Base-by-base conservation (phyloP, 169 alveolate species). In the Miamiensis avidus region DNA sequence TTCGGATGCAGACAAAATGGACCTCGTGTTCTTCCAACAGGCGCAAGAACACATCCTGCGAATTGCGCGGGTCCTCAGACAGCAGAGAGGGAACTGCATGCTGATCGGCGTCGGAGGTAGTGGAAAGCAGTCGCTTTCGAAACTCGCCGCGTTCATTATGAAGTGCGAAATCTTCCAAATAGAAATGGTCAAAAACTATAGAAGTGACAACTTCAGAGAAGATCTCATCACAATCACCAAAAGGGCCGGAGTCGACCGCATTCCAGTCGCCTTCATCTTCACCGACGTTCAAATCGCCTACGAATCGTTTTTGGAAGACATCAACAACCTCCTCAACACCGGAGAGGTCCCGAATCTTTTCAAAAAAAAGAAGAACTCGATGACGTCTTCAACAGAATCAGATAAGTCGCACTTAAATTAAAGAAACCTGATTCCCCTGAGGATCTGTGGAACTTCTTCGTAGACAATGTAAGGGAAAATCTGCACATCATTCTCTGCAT, bases 341-440 rank as follows among this genome's bases (percentile, higher is more conserved):
- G 99, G 99, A 33, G 98, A 97, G 94, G 97, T 98, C 29, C 98
- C 99, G 0, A 95, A 94, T 78, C 89, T 96, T 77, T 93, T 95
- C 89, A 88, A 92, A 72, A 87, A 90, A 34, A 86, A 75, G 94
- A 93, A 78, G 96, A 93, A 33, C 49, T 79, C n/a, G 96, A 93
- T 65, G 82, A 83, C n/a, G 83, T 93, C 26, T 88, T 84, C 74
- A 89, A 92, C 31, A 86, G 87, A 30, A 86, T 91, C 20, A 79
- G 92, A 75, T 84, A 86, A 1, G 87, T 82, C 1, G 94, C 89
- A 73, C 76, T 86, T 31, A 88, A 93, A 64, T 77, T 78, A 82
- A 96, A 93, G 34, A 90, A 92, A 76, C 88, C 93, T 49, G 96
- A 93, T 25, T 82, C 94, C 1, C 94, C 91, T 29, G 93, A 93